Evolutionary conservation across 192 early-diverging fungal species (phyloP), one percentile per base, ranked within the genome.

Genomic region (Coemansia pectinata): DNA sequence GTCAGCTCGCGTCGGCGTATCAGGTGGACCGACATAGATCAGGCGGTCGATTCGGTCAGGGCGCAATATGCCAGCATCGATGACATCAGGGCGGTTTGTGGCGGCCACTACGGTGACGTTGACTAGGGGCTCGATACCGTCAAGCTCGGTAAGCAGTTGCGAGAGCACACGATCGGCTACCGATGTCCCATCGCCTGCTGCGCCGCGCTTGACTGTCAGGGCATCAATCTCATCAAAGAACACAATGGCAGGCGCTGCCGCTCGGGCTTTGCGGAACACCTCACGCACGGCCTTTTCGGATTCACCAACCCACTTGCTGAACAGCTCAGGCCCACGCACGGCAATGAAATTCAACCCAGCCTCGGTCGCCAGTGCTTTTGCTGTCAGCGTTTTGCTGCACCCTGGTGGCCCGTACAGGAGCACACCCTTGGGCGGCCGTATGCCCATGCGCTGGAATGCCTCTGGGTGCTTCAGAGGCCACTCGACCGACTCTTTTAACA

Each of bases 211-310:
- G 19, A 95, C 94, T 7, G 95, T 93, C 10, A 98, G 75, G 9
- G 98, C 95, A 62, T 99, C 98, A 59, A 99, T 98, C 84, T 98
- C 98, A 78, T 99, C 97, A 84, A 99, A 99, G 74, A 99, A 99
- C 8, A 99, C 88, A 53, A 99, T 98, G 4, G 94, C 92, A 7
- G 98, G 98, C 0, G 93, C 90, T 2, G 96, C 96, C 2, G 93
- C 93, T 8, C 98, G 79, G 10, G 98, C 98, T 79, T 96, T 96
- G 39, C 90, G 85, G 67, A 99, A 99, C n/a, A 98, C 88, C 64
- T 95, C 91, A 5, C 90, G 89, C 3, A 99, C 92, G 4, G 96
- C 95, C 83, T 96, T 97, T 79, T 99, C 98, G 3, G 94, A 96
- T 70, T 99, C 98, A 29, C 98, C 98, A 7, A 99, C 98, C 96